Base-by-base conservation (phyloP, 192 early-diverging fungal species). In the Linnemannia exigua region DNA sequence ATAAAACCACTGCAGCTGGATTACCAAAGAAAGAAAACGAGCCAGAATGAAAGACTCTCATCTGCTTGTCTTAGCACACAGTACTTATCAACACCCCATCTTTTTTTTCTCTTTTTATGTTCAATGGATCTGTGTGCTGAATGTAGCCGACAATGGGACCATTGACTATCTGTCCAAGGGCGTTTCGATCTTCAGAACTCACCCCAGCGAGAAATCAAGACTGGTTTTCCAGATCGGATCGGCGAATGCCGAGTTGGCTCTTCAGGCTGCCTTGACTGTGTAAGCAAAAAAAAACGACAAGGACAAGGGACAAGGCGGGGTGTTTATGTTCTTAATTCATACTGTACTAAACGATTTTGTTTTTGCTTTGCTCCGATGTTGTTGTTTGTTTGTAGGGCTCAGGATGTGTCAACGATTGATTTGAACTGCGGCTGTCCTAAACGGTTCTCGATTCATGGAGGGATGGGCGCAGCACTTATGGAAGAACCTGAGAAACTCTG, bases 371-470 rank as follows among this genome's bases (percentile, higher is more conserved):
- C 12, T 47, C 70, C 31, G 25, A 68, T 72, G 5, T 36, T 72
- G n/a, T 50, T 58, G 2, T 15, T 28, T 52, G 12, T 33, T n/a
- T 31, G 41, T 81, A 95, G 95, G 38, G 91, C 91, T 25, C 86
- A 93, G 36, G 98, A 99, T 90, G 95, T 97, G 5, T 89, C 95
- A 36, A 97, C 94, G 0, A 95, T 99, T 73, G 98, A 99, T 87
- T 81, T 99, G 68, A 99, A 99, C 89, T 99, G 98, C 87, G 98
- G 98, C 5, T 99, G 98, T 79, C 98, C 98, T 0, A 99, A 98
- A 80, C 92, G 93, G 79, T 99, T 99, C 78, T 99, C 98, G 14
- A 87, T 98, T 20, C 93, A 95, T 48, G 96, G 94, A 33, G 96
- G 97, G 41, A 99, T 99, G 98, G 98, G 98, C 22, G 95, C 97